These are phyloP conservation scores for Zizania palustris DNA, from an alignment of 202 grass and related monocot species.

Conservation along the genomic window DNA sequence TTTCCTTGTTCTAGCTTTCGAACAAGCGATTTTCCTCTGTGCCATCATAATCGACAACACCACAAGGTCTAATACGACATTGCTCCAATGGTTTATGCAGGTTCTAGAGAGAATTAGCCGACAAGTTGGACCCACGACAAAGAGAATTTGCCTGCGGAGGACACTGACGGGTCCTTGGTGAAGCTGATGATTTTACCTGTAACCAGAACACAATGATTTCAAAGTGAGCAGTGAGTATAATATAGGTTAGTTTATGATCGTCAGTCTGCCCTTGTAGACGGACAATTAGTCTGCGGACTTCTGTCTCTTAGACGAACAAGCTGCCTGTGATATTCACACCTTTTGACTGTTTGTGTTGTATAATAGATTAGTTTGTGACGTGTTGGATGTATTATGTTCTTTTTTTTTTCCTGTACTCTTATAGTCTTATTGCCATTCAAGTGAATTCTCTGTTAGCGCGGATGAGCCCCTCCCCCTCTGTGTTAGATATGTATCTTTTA, in stretches of 20 bases:
- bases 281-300: constrained; percentile 33
- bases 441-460: no score
- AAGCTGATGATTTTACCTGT: constrained; percentile 35
- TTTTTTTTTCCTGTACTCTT: no score
- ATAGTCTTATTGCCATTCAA: no score
- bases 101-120: constrained; percentile 45
- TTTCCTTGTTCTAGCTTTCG: no score
- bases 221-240: constrained; percentile 11
- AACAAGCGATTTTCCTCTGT: background rate
- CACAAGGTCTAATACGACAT: background rate
- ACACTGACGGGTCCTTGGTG: constrained; percentile 77
- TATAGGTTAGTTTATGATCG: constrained; percentile 38
- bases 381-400: no score
- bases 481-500: no score
- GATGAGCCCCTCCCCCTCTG: no score
- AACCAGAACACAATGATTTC: constrained; percentile 23
- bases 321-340: constrained; percentile 24
- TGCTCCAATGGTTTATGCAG: constrained; percentile 37
- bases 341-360: background rate
- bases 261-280: constrained; percentile 37
- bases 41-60: background rate
- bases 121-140: constrained; percentile 52
- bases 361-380: no score
- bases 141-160: constrained; percentile 72
- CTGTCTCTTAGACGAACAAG: constrained; percentile 21